Evolutionary conservation across 176 grass and related monocot genomes (phyloP), one percentile per base, ranked within the genome.

Genomic region (Areca catechu): DNA sequence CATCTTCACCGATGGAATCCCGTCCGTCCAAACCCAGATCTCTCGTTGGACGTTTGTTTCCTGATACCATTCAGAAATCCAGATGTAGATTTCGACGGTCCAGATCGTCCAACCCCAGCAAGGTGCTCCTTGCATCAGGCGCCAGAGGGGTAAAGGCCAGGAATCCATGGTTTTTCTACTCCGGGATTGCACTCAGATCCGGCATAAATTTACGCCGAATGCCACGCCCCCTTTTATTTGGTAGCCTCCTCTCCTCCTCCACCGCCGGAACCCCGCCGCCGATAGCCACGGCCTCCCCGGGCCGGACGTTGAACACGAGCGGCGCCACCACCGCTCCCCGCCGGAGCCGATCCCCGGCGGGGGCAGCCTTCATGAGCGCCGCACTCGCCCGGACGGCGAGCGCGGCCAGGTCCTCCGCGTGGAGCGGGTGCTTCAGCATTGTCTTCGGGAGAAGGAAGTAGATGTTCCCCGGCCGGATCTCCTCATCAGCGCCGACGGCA

Each of bases 361-460:
- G 27, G 4, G 58, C 67, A 2, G 74, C 74, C 72, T 54, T 84
- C 15, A 67, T 60, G 17, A 97, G 72, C 0, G 86, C 78, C 1
- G 54, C 34, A 68, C 83, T 97, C 15, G 92, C 86, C 62, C 71
- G 84, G 29, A 88, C 78, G 1, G 72, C 92, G 14, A 97, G 82
- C 50, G 64, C 65, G 12, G 77, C 86, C 12, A 43, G 34, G 34
- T 43, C 34, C 34, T 14, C 34, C 34, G 34, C 9, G 34, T 43
- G 34, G 2, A 43, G 34, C 34, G 34, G 34, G 34, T 43, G 34
- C 34, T 14, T 43, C 34, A 43, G 34, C 34, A 43, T 43, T 43
- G 34, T 43, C 34, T 43, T 43, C 34, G 34, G 34, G 34, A 43
- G 34, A 2, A 43, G 34, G 34, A 43, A 43, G 34, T 43, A 43